Evolutionary conservation across 1,284 basidiomycete species (phyloP).

Genomic region (Trametes hirsuta): DNA sequence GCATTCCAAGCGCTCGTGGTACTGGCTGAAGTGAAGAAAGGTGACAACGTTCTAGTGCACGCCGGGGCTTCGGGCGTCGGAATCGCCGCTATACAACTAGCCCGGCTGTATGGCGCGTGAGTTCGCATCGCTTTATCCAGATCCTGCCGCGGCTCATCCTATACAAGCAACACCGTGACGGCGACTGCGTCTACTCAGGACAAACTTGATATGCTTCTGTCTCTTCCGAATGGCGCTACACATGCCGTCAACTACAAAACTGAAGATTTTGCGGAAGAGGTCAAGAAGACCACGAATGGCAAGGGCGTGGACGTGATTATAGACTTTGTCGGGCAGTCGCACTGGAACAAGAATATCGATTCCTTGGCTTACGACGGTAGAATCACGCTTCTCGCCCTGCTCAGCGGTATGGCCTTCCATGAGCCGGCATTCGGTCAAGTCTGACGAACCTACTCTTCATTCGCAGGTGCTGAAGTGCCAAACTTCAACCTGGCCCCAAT

Average conservation of each 20-base stretch:
- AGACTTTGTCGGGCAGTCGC: slow-evolving; percentile 86
- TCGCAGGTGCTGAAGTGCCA: slow-evolving; percentile 65
- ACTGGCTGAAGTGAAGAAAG: slow-evolving; percentile 69
- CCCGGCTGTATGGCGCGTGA: slow-evolving; percentile 75
- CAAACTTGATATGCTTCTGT: slow-evolving; percentile 82
- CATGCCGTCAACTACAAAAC: slow-evolving; percentile 88
- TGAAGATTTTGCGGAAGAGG: slow-evolving; percentile 74
- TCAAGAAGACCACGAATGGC: slow-evolving; percentile 63
- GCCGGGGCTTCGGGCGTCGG: slow-evolving; percentile 93
- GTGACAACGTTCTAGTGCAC: slow-evolving; percentile 85
- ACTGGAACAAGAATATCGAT: slow-evolving; percentile 85
- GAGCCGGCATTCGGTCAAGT: background rate
- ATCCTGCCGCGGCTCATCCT: slow-evolving; percentile 12
- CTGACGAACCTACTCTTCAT: background rate
- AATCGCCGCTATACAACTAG: slow-evolving; percentile 89
- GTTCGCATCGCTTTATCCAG: slow-evolving; percentile 32
- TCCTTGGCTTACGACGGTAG: slow-evolving; percentile 79
- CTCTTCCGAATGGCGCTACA: slow-evolving; percentile 66
- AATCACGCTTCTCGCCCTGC: slow-evolving; percentile 69
- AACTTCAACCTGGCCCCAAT: slow-evolving; percentile 71
- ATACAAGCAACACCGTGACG: slow-evolving; percentile 66
- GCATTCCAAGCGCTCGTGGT: slow-evolving; percentile 84
- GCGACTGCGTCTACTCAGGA: slow-evolving; percentile 86
- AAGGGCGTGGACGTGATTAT: slow-evolving; percentile 84
- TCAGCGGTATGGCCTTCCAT: slow-evolving; percentile 59